Conservation (phyloP, 345 rosid species). For the Nasturtium officinale region DNA sequence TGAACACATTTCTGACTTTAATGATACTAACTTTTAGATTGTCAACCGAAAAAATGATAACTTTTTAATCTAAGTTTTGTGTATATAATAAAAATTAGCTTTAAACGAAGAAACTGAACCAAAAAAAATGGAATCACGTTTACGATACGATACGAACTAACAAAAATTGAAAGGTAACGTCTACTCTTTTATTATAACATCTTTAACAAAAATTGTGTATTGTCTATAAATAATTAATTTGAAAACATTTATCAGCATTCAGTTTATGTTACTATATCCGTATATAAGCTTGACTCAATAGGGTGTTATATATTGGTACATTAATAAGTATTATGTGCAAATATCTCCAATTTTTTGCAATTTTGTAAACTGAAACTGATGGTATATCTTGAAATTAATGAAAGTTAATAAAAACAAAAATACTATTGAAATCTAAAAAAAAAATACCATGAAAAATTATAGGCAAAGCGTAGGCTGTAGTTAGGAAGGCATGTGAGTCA, state of each 20-base stretch:
- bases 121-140: conserved; percentile 19
- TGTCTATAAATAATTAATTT: background rate
- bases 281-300: background rate
- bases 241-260: background rate
- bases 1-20: conserved; percentile 18
- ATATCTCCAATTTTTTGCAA: background rate
- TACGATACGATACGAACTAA: background rate
- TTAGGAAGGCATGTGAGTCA: conserved; percentile 26
- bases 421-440: background rate
- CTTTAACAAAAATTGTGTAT: background rate
- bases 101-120: background rate
- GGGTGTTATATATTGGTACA: background rate
- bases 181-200: background rate
- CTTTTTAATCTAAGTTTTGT: background rate
- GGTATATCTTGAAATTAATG: background rate
- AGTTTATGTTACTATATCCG: background rate
- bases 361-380: background rate
- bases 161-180: background rate
- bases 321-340: background rate
- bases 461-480: conserved; percentile 8
- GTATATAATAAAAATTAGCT: background rate
- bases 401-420: background rate
- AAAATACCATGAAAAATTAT: background rate
- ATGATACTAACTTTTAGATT: background rate
- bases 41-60: background rate